These are phyloP conservation scores for Blumeriella jaapii DNA, from an alignment of 2,329 filamentous ascomycete species.

Conservation along the genomic window DNA sequence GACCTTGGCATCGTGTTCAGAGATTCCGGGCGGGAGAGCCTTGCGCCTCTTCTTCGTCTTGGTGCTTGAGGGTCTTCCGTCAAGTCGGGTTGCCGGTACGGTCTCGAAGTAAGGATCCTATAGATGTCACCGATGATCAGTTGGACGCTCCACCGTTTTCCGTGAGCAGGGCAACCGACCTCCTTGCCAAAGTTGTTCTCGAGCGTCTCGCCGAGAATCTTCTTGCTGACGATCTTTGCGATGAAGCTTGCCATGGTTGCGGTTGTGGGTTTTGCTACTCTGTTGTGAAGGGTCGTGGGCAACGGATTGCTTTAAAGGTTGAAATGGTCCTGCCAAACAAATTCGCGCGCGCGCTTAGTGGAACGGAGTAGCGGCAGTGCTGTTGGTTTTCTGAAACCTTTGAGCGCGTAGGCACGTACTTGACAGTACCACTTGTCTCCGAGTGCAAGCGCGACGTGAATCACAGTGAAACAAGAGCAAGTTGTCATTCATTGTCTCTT, in stretches of 20 bases:
- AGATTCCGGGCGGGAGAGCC: conserved; percentile 71
- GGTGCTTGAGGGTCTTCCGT: conserved; percentile 48
- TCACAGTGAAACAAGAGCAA: too few species aligned
- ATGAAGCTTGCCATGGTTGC: conserved; percentile 40
- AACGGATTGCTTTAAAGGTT: too few species aligned
- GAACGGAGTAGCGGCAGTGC: too few species aligned
- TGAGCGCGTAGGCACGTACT: too few species aligned
- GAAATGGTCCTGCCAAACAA: conserved; percentile 3
- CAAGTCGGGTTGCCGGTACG: conserved; percentile 60
- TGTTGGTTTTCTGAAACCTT: too few species aligned
- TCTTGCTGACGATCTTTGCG: conserved; percentile 44
- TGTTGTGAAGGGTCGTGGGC: background rate
- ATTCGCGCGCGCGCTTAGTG: too few species aligned
- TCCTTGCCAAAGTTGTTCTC: conserved; percentile 48
- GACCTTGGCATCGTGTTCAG: conserved; percentile 67
- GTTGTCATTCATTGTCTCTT: too few species aligned
- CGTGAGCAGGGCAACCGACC: conserved; percentile 31
- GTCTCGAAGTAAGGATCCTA: conserved; percentile 88
- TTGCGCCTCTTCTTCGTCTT: conserved; percentile 80
- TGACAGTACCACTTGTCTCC: too few species aligned
- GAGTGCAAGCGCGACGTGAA: too few species aligned
- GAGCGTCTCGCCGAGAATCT: conserved; percentile 43
- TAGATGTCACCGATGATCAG: conserved; percentile 3
- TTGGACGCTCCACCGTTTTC: background rate
- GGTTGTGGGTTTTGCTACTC: too few species aligned